Base-by-base conservation (phyloP, 805 yeast species). In the Nakazawaea ambrosiae region DNA sequence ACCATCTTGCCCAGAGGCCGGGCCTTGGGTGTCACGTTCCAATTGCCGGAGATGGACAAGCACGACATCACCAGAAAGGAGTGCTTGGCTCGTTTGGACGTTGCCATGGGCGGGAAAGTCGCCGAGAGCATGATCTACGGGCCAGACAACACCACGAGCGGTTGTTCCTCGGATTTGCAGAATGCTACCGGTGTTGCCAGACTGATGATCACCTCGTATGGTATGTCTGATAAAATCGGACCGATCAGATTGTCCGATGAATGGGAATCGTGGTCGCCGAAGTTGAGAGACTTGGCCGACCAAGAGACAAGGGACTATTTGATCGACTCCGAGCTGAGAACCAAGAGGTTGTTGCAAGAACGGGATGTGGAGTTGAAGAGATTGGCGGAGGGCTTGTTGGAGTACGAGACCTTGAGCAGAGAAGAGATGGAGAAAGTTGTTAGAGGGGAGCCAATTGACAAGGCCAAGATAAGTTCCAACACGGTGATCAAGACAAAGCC, bases 61-160 rank as follows among this genome's bases (percentile, higher is more conserved):
- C 88, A 85, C 44, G 97, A 90, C 54, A 83, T 85, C 61, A 87
- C 96, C 23, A 83, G 75, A 57, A 76, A 71, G 43, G 97, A 92
- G 61, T 85, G 96, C 57, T 69, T 81, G 46, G 96, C 97, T 0
- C 70, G 95, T 45, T 63, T 92, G 47, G 98, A 92, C 58, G 98
- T 92, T 34, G 88, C 96, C 57, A 92, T 92, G 98, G 99, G 98
- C 43, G 99, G 99, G 46, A 89, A 89, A 58, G 79, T 88, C 41
- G 98, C 98, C 22, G 99, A 92, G 66, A 97, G 90, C 56, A 67
- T 86, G 69, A 71, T 84, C 34, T 85, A 86, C 54, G 98, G 98
- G 2, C 73, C 79, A 32, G 96, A 86, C 39, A 85, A 89, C 55
- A 95, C 92, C 10, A 90, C 97, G 3, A 77, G 90, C 50, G 98